Base-by-base conservation (phyloP, 2,329 filamentous ascomycete genomes). In the Fusarium secorum region DNA sequence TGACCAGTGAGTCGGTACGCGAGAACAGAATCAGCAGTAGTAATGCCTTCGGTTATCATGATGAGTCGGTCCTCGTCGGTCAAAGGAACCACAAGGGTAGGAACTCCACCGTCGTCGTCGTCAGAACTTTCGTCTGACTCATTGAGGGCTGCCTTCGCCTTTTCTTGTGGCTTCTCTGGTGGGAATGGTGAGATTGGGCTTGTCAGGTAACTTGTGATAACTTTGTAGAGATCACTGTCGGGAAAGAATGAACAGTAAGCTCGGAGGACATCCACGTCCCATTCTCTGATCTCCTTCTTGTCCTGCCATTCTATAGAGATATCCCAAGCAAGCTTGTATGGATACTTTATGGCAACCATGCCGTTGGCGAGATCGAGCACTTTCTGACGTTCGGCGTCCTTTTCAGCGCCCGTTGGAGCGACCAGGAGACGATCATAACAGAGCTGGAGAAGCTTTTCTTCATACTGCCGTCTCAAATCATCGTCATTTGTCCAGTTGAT, bases 261-360 rank as follows among this genome's bases (percentile, higher is more conserved):
- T 59, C 91, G 87, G 28, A 99, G 83, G n/a, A 95, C 84, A 45
- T 88, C 89, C 45, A 89, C 87, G 77, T 98, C 95, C 84, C 94
- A 92, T 30, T 93, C 88, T n/a, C 86, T 84, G 51, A 96, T 87
- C 49, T 88, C 88, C 74, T 93, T 90, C 44, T 89, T 84, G 79
- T 98, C 95, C 73, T 92, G 88, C 93, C 95, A 98, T 77, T 98
- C 93, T 64, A 99, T 85, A 33, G 92, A 88, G 66, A 98, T 91
- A 75, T 94, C 91, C 97, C 97, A 99, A 1, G 96, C 96, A 20
- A 97, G 85, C 70, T 91, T 89, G 81, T 91, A 97, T 0, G 94
- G 93, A 74, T 98, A 94, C 75, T 95, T 95, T 78, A 99, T 96
- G 65, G 97, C 93, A 66, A 99, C 95, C 93, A 99, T 97, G 67